Evolutionary conservation across 306 rosid genomes (phyloP).

Genomic region (Casuarina glauca): DNA sequence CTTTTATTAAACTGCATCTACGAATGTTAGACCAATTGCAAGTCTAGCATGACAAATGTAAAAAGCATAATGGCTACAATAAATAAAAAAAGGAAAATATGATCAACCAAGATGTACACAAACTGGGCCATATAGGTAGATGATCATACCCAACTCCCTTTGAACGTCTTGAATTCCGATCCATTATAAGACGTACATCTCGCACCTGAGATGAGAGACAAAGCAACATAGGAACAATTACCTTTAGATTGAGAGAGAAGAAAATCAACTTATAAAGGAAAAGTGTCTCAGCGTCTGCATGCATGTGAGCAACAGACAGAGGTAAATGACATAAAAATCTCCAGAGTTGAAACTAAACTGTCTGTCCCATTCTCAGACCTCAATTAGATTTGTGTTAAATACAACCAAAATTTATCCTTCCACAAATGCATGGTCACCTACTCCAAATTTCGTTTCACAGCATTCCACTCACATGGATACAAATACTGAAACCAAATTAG

Average conservation of each 20-base stretch:
- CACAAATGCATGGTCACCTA: not conserved
- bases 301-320: not conserved
- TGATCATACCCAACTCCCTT: slow-evolving; percentile 93
- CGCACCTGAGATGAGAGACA: slow-evolving; percentile 64
- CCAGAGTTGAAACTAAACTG: not conserved
- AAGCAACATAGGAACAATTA: slow-evolving; percentile 14
- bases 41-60: not conserved
- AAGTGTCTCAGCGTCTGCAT: not conserved
- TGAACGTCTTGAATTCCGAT: slow-evolving; percentile 94
- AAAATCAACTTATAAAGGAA: slow-evolving; percentile 13
- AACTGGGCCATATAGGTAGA: slow-evolving; percentile 1
- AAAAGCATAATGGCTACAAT: not conserved
- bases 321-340: not conserved
- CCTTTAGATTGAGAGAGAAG: not conserved
- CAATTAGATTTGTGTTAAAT: not conserved
- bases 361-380: not conserved
- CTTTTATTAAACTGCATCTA: not conserved
- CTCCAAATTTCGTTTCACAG: not conserved
- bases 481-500: not conserved
- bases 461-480: not conserved
- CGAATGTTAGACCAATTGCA: not conserved
- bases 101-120: not conserved
- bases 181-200: slow-evolving; percentile 97
- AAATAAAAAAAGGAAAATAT: not conserved
- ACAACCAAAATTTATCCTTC: not conserved